These are phyloP conservation scores for Stramenopiles sp. DNA, from an alignment of 352 stramenopile species.

Conservation along the genomic window DNA sequence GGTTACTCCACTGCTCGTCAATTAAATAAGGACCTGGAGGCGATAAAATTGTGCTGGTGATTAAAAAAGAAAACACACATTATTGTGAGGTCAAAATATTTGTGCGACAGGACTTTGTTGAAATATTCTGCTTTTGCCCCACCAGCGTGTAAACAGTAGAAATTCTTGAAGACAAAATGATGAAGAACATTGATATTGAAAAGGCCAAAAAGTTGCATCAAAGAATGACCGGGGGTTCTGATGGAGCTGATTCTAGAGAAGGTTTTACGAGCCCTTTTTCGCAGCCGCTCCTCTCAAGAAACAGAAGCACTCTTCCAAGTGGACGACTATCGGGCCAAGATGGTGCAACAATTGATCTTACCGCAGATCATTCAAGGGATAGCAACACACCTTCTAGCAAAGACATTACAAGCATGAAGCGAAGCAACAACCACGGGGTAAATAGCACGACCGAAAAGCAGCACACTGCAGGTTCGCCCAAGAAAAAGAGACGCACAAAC, in stretches of 20 bases:
- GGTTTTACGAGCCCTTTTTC: not conserved
- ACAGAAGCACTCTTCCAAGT: not conserved
- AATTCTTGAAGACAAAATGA: conserved; percentile 11
- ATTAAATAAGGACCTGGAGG: no score
- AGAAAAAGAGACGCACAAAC: not conserved
- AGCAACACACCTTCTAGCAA: not conserved
- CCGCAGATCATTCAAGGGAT: not conserved
- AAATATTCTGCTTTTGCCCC: no score
- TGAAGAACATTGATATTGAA: not conserved
- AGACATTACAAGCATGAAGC: not conserved
- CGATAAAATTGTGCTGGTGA: no score
- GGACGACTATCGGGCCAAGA: not conserved
- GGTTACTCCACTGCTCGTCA: no score
- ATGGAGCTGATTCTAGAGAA: conserved; percentile 9
- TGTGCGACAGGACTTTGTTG: no score
- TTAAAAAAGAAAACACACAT: no score
- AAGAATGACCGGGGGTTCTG: not conserved
- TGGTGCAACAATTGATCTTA: not conserved
- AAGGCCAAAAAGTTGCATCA: not conserved
- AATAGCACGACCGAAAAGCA: not conserved
- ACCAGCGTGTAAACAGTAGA: no score
- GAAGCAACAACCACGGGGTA: not conserved
- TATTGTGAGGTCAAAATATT: no score
- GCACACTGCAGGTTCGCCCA: not conserved
- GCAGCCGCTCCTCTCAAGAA: not conserved